Percentiles rank a stretch among this genome's conserved stretches.
Conservation (phyloP, 2,329 filamentous ascomycete species). For the Rhinocladiella mackenziei region DNA sequence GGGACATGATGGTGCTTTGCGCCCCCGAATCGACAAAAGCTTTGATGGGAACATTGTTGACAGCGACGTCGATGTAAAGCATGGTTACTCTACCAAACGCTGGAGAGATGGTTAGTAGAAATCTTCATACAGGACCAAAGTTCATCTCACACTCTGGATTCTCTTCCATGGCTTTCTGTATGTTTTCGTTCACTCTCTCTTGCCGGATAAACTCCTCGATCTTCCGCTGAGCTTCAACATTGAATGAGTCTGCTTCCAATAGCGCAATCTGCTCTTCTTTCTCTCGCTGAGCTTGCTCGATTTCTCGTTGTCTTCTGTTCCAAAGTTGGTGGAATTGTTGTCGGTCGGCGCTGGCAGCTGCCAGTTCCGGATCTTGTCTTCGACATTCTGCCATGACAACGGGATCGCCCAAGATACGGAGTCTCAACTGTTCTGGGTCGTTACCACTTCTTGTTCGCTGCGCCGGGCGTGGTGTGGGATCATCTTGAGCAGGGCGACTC, state of each 20-base stretch:
- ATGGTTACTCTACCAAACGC: slow-evolving; percentile 86
- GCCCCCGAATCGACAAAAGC: slow-evolving; percentile 96
- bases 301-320: slow-evolving; percentile 62
- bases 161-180: slow-evolving; percentile 95
- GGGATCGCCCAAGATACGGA: slow-evolving; percentile 78
- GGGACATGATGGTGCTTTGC: slow-evolving; percentile 98
- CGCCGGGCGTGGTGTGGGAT: slow-evolving; percentile 25
- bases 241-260: slow-evolving; percentile 91
- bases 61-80: slow-evolving; percentile 92
- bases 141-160: slow-evolving; percentile 81
- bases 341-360: slow-evolving; percentile 69
- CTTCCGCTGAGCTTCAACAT: slow-evolving; percentile 80
- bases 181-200: slow-evolving; percentile 87
- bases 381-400: slow-evolving; percentile 66
- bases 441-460: slow-evolving; percentile 33
- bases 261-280: slow-evolving; percentile 78
- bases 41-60: slow-evolving; percentile 89
- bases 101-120: slow-evolving; percentile 9
- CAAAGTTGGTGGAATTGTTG: slow-evolving; percentile 71
- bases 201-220: slow-evolving; percentile 98
- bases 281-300: slow-evolving; percentile 68
- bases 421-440: slow-evolving; percentile 76
- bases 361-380: slow-evolving; percentile 70
- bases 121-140: not conserved
- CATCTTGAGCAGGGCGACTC: slow-evolving; percentile 14